A percentile compares a stretch with the other conserved stretches of the same genome.
Conservation (phyloP, 1,284 basidiomycete species). For the Boletus putidus region DNA sequence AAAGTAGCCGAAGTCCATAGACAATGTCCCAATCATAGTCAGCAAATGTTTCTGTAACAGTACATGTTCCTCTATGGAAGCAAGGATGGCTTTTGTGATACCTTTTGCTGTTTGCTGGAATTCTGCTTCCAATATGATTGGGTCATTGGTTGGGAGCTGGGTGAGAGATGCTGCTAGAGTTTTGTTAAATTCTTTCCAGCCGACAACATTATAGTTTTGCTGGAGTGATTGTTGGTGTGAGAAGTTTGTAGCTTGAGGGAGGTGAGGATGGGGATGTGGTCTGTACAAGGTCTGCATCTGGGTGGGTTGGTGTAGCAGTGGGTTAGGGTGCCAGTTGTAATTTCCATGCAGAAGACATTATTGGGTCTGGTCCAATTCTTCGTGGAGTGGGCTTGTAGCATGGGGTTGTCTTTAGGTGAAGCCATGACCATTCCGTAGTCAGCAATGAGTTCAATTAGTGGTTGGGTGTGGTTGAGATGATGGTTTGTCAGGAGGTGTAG, state of each 20-base stretch:
- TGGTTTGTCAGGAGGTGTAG: conserved; percentile 7
- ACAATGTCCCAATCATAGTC: too few species aligned
- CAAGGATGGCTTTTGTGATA: not conserved
- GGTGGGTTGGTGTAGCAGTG: not conserved
- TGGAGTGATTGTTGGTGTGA: not conserved
- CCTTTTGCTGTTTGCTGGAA: not conserved
- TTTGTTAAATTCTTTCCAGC: not conserved
- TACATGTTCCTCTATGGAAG: too few species aligned
- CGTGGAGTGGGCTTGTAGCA: not conserved
- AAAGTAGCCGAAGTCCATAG: too few species aligned
- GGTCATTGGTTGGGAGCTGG: not conserved
- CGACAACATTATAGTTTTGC: not conserved
- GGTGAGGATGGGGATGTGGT: conserved; percentile 11
- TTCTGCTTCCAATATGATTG: not conserved
- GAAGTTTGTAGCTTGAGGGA: not conserved
- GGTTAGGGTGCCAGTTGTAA: not conserved
- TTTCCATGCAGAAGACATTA: conserved; percentile 15
- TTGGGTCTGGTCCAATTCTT: conserved; percentile 13
- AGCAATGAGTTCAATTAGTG: not conserved
- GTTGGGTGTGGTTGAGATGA: conserved; percentile 7
- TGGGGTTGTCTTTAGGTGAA: conserved; percentile 3
- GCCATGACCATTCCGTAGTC: conserved; percentile 1
- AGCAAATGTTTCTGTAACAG: too few species aligned
- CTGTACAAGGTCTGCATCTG: not conserved
- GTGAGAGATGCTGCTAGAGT: not conserved